phyloP scores from a whole-genome alignment of 2,329 filamentous ascomycete genomes.

The Aspergillus sp. region DNA sequence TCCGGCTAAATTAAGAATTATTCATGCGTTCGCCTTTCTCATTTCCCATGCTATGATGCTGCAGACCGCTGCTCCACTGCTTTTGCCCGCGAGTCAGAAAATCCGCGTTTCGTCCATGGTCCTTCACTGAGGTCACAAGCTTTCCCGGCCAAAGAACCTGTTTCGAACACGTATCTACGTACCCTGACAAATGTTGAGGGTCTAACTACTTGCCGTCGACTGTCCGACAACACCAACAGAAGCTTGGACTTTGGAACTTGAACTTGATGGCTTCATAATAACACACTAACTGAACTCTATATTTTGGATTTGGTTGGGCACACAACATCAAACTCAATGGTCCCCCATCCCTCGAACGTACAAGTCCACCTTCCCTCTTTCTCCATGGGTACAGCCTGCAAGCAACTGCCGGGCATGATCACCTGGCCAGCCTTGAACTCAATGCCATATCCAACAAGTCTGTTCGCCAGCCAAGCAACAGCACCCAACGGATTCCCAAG shows the following conservation, averaged over 20 bases:
- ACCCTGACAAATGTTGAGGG: too few species aligned
- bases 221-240: too few species aligned
- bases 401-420: conserved; percentile 19
- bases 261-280: background rate
- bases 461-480: conserved; percentile 19
- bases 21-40: too few species aligned
- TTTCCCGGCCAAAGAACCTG: too few species aligned
- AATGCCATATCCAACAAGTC: conserved; percentile 16
- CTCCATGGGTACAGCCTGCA: conserved; percentile 18
- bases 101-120: too few species aligned
- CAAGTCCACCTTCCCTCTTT: conserved; percentile 16
- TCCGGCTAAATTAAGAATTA: too few species aligned
- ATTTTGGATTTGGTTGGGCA: background rate
- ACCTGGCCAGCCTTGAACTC: conserved; percentile 17
- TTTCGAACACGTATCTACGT: too few species aligned
- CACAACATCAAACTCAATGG: conserved; percentile 19
- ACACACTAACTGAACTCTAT: background rate
- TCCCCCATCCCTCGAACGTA: conserved; percentile 19
- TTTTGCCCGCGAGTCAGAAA: too few species aligned
- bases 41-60: too few species aligned
- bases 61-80: too few species aligned
- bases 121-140: too few species aligned
- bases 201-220: too few species aligned
- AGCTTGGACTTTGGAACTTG: background rate
- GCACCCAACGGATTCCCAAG: conserved; percentile 17